A percentile compares a stretch with the other conserved stretches of the same genome.
Conservation (phyloP, 495 filamentous ascomycete species). For the Penicillium coprophilum region DNA sequence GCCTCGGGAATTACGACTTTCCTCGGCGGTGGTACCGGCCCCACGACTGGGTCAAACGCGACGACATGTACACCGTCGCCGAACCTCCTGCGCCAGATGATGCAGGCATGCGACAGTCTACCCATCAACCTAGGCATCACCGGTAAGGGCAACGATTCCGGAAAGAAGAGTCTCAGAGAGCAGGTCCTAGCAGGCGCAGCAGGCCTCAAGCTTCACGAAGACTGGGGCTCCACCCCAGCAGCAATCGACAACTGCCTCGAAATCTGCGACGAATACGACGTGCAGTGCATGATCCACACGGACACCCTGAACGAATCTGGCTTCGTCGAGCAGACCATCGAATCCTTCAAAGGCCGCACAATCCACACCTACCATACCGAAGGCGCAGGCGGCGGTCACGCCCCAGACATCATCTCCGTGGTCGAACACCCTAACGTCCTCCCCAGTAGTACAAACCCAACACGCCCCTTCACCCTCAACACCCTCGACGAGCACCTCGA, state of each 20-base stretch:
- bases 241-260: conserved; percentile 88
- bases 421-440: conserved; percentile 92
- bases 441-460: conserved; percentile 90
- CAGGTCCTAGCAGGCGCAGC: conserved; percentile 83
- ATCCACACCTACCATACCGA: conserved; percentile 99
- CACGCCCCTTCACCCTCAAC: conserved; percentile 86
- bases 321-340: conserved; percentile 91
- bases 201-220: conserved; percentile 94
- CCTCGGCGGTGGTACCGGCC: conserved; percentile 92
- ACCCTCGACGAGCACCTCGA: conserved; percentile 97
- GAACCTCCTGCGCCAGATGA: conserved; percentile 86
- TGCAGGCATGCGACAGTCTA: conserved; percentile 83
- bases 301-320: conserved; percentile 98
- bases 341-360: conserved; percentile 81
- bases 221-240: conserved; percentile 92
- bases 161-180: conserved; percentile 68
- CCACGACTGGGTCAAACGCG: conserved; percentile 89
- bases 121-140: conserved; percentile 94
- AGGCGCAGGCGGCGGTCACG: conserved; percentile 93
- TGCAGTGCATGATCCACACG: conserved; percentile 96
- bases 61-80: conserved; percentile 93
- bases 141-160: conserved; percentile 91
- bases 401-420: conserved; percentile 93
- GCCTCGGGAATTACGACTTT: conserved; percentile 89
- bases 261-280: conserved; percentile 87